Conservation (phyloP, 768 basidiomycete species). For the Phlebiopsis gigantea region DNA sequence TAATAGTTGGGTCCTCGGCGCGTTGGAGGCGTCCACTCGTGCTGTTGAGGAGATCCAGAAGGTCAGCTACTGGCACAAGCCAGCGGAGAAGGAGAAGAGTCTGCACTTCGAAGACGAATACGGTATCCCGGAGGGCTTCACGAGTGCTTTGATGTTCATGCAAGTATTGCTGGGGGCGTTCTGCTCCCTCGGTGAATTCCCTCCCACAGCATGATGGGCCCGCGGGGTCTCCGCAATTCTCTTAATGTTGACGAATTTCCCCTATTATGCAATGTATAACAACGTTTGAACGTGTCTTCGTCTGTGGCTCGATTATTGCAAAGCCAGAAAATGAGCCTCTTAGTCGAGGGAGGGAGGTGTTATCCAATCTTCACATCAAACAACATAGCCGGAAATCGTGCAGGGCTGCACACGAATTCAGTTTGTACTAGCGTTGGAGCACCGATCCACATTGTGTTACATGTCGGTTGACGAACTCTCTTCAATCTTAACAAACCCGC, state of each 20-base stretch:
- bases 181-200: too few relatives aligned
- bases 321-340: not conserved
- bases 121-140: too few relatives aligned
- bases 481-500: constrained; percentile 23
- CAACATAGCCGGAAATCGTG: not conserved
- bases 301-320: not conserved
- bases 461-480: not conserved
- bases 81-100: too few relatives aligned
- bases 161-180: too few relatives aligned
- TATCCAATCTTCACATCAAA: too few relatives aligned
- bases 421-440: not conserved
- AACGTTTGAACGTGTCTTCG: too few relatives aligned
- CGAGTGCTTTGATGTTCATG: too few relatives aligned
- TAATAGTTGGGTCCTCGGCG: constrained; percentile 33
- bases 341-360: not conserved
- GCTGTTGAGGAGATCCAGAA: constrained; percentile 24
- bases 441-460: not conserved
- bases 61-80: constrained; percentile 5
- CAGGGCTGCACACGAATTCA: not conserved
- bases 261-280: too few relatives aligned
- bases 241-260: too few relatives aligned
- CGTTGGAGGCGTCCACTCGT: constrained; percentile 33
- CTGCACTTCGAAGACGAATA: too few relatives aligned
- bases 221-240: too few relatives aligned
- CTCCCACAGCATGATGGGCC: too few relatives aligned